Base-by-base conservation (phyloP, 345 rosid genomes). In the Fremontodendron californicum region DNA sequence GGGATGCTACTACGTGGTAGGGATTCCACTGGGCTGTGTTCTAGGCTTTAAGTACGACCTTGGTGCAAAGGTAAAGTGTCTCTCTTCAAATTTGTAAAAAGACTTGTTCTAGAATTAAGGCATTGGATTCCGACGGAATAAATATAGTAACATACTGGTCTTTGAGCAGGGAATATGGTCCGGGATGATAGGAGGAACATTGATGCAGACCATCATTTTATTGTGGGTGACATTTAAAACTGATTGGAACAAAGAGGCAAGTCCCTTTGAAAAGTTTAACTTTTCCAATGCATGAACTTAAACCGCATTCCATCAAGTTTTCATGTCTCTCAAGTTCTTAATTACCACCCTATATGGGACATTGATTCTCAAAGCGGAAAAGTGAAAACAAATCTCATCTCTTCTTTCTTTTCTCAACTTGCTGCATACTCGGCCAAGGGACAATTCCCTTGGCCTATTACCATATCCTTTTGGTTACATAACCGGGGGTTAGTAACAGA, bases 121-220 rank as follows among this genome's bases (percentile, higher is more conserved):
- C n/a, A 25, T 46, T 69, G 1, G 35, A 67, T 15, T 12, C 52
- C 15, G 9, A 9, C 6, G 5, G 6, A 18, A 51, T 23, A 6
- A 18, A 16, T 51, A 18, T 27, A 45, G 3, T 45, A 13, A 1
- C 29, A 13, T 6, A 29, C 6, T 61, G 13, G 5, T 15, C 15
- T 9, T 23, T 55, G 46, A 45, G 16, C 63, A 88, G 92, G 92
- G 92, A 45, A 85, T 88, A 79, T 87, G 92, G 94, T 80, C 84
- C 0, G 92, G 92, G 15, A 89, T 90, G 94, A 84, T 89, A 7
- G 92, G 88, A 52, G 92, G 92, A 23, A 88, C 90, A 0, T 48
- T 78, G 3, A 75, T 90, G 80, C 94, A 90, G 40, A 90, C 91
- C 9, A 10, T 86, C 42, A 83, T 90, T 67, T 81, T 90, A 46